phyloP scores from a whole-genome alignment of 768 basidiomycete genomes.

The Boletus pseudopeckii region DNA sequence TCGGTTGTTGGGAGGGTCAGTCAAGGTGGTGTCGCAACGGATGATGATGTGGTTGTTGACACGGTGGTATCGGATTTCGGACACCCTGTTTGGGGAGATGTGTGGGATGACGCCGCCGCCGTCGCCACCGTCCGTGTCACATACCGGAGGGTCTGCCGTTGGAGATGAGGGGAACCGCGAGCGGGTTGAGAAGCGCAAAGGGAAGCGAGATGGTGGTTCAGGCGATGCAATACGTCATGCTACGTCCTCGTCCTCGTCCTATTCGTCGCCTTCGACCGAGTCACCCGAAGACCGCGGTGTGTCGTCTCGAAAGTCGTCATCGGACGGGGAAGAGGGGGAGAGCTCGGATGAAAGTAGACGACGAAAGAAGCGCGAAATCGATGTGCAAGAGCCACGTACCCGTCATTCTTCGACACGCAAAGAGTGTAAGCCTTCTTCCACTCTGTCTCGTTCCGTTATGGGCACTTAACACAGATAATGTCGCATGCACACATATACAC shows the following conservation, averaged over 20 bases:
- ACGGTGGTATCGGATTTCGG: constrained; percentile 27
- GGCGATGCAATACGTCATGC: not conserved
- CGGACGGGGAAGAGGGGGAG: constrained; percentile 10
- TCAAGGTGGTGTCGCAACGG: constrained; percentile 22
- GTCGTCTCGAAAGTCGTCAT: constrained; percentile 8
- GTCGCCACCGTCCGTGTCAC: not conserved
- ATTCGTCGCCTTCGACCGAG: constrained; percentile 6
- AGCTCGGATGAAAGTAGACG: constrained; percentile 11
- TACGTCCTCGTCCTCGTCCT: constrained; percentile 10
- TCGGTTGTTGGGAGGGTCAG: constrained; percentile 36
- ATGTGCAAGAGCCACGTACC: not conserved
- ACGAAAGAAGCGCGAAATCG: constrained; percentile 21
- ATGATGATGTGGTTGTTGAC: constrained; percentile 35
- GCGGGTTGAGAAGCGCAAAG: constrained; percentile 18
- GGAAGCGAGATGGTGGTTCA: not conserved
- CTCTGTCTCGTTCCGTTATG: not conserved
- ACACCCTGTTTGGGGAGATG: constrained; percentile 22
- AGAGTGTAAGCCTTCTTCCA: constrained; percentile 10
- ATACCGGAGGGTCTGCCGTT: not conserved
- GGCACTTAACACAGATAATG: not conserved
- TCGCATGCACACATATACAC: not conserved
- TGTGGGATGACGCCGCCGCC: constrained; percentile 22
- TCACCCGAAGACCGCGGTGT: constrained; percentile 8
- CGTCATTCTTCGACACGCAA: constrained; percentile 5
- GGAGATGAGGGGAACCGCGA: not conserved